Base-by-base conservation (phyloP, 2,329 filamentous ascomycete species). In the Beauveria bassiana region DNA sequence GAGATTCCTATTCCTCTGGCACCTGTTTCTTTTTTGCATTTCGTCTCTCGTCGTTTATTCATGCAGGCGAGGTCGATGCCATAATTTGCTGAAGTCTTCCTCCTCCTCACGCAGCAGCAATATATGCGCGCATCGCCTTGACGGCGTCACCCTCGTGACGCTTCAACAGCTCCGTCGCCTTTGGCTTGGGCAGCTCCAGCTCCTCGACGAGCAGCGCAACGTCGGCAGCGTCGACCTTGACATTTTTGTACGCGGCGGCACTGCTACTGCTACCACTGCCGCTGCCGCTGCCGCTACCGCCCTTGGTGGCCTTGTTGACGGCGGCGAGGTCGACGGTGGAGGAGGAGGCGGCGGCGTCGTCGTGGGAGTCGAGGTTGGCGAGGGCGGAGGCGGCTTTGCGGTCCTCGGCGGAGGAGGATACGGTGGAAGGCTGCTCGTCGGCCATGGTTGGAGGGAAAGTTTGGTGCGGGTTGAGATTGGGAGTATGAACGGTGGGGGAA, bases 361-460 rank as follows among this genome's bases (percentile, higher is more conserved):
- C 77, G 62, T 77, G 78, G 43, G 74, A 72, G 49, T 77, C 88
- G 66, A 93, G 85, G 64, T 81, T 83, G 53, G 87, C 88, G 63
- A 92, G 83, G 34, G 89, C 89, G 7, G 86, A 86, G 46, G 87
- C 87, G 51, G 88, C 87, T 74, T 91, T 91, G 74, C 88, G 86
- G 76, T 91, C 88, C 74, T 91, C 88, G 70, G 88, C 88, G 47
- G 83, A 85, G 64, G 80, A 77, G 62, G 87, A 72, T 57, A 72
- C 77, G 50, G 12, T 38, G 34, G 78, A 69, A 47, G 86, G 84
- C 71, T 88, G 85, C 53, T 83, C 81, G 64, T 80, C 76, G 65
- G 86, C 82, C 86, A 89, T 60, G 63, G 26, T 52, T 52, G 31
- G 12, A 20, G 20, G 12, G 22, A 22, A 22, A 6, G 34, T 6